Conservation (phyloP, 768 basidiomycete species). For the Xerocomellus intermedius region DNA sequence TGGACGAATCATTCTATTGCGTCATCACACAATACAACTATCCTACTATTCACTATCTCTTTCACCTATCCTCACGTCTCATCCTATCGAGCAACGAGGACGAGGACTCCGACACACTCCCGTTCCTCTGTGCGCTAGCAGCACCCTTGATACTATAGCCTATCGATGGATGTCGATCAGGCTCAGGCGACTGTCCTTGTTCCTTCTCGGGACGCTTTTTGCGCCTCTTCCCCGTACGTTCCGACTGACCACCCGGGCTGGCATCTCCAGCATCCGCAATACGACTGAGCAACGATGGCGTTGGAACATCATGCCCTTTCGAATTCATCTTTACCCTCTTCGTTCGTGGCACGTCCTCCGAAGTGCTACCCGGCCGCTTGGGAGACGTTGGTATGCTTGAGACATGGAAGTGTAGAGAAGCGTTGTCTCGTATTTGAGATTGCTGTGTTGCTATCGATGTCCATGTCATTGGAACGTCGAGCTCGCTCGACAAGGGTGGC, state of each 20-base stretch:
- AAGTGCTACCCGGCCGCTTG: conserved; percentile 26
- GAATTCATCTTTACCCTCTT: conserved; percentile 34
- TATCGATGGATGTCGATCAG: conserved; percentile 36
- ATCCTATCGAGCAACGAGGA: conserved; percentile 39
- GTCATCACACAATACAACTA: conserved; percentile 17
- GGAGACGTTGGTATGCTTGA: conserved; percentile 14
- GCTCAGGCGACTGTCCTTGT: conserved; percentile 24
- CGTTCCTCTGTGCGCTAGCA: conserved; percentile 34
- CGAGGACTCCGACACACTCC: conserved; percentile 19
- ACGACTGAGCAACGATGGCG: conserved; percentile 47
- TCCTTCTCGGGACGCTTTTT: conserved; percentile 21
- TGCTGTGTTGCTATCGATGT: conserved; percentile 10
- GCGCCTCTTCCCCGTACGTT: conserved; percentile 20
- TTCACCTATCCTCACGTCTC: conserved; percentile 22
- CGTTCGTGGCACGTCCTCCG: conserved; percentile 33
- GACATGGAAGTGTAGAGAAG: conserved; percentile 2
- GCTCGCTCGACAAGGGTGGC: conserved; percentile 14
- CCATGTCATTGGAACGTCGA: conserved; percentile 14
- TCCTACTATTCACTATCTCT: conserved; percentile 27
- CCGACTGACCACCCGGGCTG: conserved; percentile 13
- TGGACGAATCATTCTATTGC: conserved; percentile 8
- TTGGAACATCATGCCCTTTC: conserved; percentile 26
- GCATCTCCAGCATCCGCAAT: conserved; percentile 30
- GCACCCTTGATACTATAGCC: conserved; percentile 58
- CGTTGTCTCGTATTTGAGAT: conserved; percentile 13